Evolutionary conservation across 169 alveolate species (phyloP).

Genomic region (Ichthyophthirius multifiliis): DNA sequence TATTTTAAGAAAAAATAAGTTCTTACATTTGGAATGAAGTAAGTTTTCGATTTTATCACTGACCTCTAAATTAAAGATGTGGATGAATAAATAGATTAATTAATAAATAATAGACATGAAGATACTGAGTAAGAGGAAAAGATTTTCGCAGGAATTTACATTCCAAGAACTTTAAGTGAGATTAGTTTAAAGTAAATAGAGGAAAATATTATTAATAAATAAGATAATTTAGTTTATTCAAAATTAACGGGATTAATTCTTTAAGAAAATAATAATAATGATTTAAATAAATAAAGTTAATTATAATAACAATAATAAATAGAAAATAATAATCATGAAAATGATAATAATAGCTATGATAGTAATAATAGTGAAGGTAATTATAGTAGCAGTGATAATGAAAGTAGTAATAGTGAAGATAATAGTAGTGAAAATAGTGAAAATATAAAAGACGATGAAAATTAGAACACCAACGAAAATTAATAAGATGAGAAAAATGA

Average conservation of each 20-base stretch:
- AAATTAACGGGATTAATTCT: background rate
- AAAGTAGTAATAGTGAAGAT: conserved; percentile 38
- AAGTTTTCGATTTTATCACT: conserved; percentile 74
- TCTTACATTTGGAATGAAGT: conserved; percentile 62
- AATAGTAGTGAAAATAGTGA: conserved; percentile 43
- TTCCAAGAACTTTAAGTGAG: conserved; percentile 69
- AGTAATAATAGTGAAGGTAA: background rate
- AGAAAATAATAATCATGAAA: background rate
- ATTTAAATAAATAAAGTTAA: background rate
- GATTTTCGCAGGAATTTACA: conserved; percentile 56
- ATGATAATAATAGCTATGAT: background rate
- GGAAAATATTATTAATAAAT: background rate
- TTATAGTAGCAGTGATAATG: conserved; percentile 39
- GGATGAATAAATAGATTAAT: conserved; percentile 2
- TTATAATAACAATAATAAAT: background rate
- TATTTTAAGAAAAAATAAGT: conserved; percentile 90
- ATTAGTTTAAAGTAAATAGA: conserved; percentile 47
- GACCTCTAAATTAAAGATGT: conserved; percentile 48
- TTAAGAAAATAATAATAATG: background rate
- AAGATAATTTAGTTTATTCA: background rate
- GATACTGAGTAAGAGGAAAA: conserved; percentile 43
- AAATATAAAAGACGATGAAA: conserved; percentile 41
- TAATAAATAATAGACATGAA: conserved; percentile 24
- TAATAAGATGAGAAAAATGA: conserved; percentile 39
- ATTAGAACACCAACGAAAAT: conserved; percentile 46